Base-by-base conservation (phyloP, 2,329 filamentous ascomycete species). In the Pseudonectria foliicola region DNA sequence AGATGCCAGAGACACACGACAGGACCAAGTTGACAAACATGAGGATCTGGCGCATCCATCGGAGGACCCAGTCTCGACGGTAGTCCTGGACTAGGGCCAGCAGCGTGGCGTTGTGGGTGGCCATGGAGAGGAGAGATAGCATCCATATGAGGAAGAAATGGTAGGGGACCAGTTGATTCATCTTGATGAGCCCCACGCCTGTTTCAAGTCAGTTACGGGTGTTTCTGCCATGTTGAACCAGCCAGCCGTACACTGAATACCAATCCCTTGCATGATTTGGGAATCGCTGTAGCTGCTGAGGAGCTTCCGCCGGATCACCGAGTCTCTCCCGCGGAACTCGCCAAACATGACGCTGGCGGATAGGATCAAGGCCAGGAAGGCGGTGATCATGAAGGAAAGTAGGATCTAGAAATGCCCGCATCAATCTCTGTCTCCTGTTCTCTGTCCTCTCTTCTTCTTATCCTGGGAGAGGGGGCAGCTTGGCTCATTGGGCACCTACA, bases 131-230 rank as follows among this genome's bases (percentile, higher is more conserved):
- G 10, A 81, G 58, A 0, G 75, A 76, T 2, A 83, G 61, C 62
- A 82, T 78, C 79, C 78, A 83, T 44, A 83, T 73, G 35, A 82
- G 69, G 61, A 82, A 82, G 62, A 83, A 82, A 57, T 84, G 79
- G 53, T 84, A 84, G 0, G 77, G 70, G 0, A 79, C 68, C 53
- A 83, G 70, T 5, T 63, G 63, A 29, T 68, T 59, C 51, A 74
- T 70, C 50, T 77, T 76, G 4, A 72, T 72, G 2, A 84, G 67
- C 0, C 73, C 80, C 15, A 83, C 67, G 37, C 53, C 50, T 52
- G 30, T 8, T 29, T 21, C 11, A 16, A 15, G 35, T 39, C 16
- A 43, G 31, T 23, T 23, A 31, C 13, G n/a, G 18, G 7, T 21
- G 6, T 16, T 13, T 6, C n/a, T 11, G 11, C 11, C 13, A 15